These are phyloP conservation scores for Lippia alba DNA, from an alignment of 305 asterid species.

Conservation along the genomic window DNA sequence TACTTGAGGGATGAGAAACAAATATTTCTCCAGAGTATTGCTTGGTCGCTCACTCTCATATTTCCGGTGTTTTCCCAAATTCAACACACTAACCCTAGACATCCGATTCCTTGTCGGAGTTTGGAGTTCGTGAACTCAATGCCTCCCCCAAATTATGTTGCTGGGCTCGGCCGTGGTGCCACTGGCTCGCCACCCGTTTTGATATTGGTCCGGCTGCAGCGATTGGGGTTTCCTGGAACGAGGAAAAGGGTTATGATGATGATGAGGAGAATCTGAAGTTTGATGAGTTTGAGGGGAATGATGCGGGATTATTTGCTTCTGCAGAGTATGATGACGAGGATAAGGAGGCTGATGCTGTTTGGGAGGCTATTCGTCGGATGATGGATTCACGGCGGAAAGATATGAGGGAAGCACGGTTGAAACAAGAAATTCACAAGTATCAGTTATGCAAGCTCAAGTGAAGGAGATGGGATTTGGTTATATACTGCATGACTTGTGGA, in stretches of 20 bases:
- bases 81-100: slow-evolving; percentile 58
- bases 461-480: too few species aligned
- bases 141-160: slow-evolving; percentile 86
- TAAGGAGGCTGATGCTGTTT: slow-evolving; percentile 81
- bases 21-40: too few species aligned
- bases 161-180: slow-evolving; percentile 96
- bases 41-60: slow-evolving; percentile 24
- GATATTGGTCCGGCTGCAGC: slow-evolving; percentile 94
- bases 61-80: slow-evolving; percentile 46
- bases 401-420: slow-evolving; percentile 88
- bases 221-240: slow-evolving; percentile 53
- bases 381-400: slow-evolving; percentile 91
- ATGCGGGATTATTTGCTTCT: slow-evolving; percentile 84
- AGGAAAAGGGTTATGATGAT: slow-evolving; percentile 84
- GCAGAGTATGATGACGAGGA: slow-evolving; percentile 95
- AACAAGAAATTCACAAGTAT: slow-evolving; percentile 86
- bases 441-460: too few species aligned
- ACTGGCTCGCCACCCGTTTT: slow-evolving; percentile 92
- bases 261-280: slow-evolving; percentile 87
- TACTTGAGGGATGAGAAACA: too few species aligned
- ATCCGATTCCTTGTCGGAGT: slow-evolving; percentile 52
- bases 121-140: slow-evolving; percentile 59
- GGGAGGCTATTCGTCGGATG: slow-evolving; percentile 81
- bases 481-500: too few species aligned
- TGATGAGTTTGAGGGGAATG: slow-evolving; percentile 90